These are phyloP conservation scores for Ophidiomyces ophidiicola DNA, from an alignment of 2,329 filamentous ascomycete genomes.

Conservation along the genomic window DNA sequence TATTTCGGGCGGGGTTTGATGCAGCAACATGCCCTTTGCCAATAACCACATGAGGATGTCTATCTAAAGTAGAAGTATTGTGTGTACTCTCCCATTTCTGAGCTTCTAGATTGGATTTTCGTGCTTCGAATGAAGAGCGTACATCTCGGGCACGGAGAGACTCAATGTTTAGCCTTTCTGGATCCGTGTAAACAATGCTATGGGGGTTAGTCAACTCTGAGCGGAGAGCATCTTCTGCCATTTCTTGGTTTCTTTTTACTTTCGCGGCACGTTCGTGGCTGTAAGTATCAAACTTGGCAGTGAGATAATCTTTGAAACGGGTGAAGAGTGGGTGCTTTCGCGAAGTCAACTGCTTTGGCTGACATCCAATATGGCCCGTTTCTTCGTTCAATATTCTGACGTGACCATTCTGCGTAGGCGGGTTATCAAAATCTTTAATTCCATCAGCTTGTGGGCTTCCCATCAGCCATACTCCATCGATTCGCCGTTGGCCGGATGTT, in stretches of 20 bases:
- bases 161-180: constrained; percentile 24
- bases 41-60: not conserved
- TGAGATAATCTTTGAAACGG: constrained; percentile 6
- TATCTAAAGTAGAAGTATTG: too few relatives aligned
- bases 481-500: not conserved
- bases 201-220: not conserved
- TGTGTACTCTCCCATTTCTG: not conserved
- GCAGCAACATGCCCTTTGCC: not conserved
- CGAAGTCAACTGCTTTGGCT: not conserved
- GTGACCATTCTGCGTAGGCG: not conserved
- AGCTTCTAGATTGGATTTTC: constrained; percentile 10
- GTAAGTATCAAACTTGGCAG: constrained; percentile 5
- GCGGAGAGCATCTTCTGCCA: not conserved
- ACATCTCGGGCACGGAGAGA: constrained; percentile 28
- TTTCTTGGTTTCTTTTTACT: not conserved
- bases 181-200: constrained; percentile 9
- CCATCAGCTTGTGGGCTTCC: not conserved
- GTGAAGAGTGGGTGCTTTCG: not conserved
- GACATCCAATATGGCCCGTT: too few relatives aligned
- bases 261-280: not conserved
- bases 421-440: not conserved
- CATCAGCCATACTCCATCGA: constrained; percentile 6
- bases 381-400: too few relatives aligned
- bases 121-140: constrained; percentile 22
- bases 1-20: not conserved